Base-by-base conservation (phyloP, 345 rosid genomes). In the Boechera retrofracta region DNA sequence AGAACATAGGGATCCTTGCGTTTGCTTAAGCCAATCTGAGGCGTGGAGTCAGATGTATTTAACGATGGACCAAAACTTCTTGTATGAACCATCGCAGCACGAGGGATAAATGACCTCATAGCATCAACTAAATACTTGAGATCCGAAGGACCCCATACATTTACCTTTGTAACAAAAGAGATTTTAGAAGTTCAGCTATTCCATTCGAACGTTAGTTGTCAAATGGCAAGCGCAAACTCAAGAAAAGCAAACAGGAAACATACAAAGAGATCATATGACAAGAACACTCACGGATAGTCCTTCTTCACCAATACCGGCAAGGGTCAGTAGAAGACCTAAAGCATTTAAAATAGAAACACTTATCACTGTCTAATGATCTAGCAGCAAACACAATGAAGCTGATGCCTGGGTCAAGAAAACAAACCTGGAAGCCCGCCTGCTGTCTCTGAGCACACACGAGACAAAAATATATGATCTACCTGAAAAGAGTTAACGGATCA, bases 361-460 rank as follows among this genome's bases (percentile, higher is more conserved):
- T 10, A 39, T 72, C 70, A 78, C 13, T 16, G 7, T 56, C 18
- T 57, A 77, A 60, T 18, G 21, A 38, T 69, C 33, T 21, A 62
- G 26, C 33, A 62, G 55, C 45, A 74, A 69, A 64, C 51, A 48
- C 10, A 74, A 2, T 0, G 4, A 38, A 62, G 32, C 59, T 13
- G 63, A 41, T 56, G 29, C 59, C 1, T 9, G 29, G 64, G 38
- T 71, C 59, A 74, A 36, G 18, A 69, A 54, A 28, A 82, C 81
- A 64, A 76, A 95, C 99, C 99, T 85, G 99, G 98, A 81, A 95
- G 91, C 51, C 99, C 99, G 29, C 96, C 96, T 8, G 99, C 91
- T 56, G 99, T 92, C 82, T 95, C 97, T 72, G 99, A 89, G 86
- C 97, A 89, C 31, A 92, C 97, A 64, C 96, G 99, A 66, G 99